These are phyloP conservation scores for Aureobasidium sp. DNA, from an alignment of 2,329 filamentous ascomycete genomes.

Conservation along the genomic window DNA sequence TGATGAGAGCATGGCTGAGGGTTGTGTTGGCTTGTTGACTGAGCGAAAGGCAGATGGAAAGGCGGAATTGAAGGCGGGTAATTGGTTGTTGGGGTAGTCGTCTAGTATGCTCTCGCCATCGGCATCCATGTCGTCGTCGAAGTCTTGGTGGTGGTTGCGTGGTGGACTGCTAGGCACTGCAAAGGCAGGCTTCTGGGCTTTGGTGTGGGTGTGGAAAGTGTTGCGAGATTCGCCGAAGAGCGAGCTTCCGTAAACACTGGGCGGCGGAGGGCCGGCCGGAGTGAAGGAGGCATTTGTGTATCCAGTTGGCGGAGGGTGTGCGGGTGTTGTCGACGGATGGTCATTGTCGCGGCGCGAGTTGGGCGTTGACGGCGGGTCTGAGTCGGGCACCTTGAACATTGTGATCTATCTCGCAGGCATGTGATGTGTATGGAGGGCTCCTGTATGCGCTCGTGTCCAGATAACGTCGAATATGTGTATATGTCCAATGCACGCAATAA, in stretches of 20 bases:
- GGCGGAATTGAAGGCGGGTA: background rate
- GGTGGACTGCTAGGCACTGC: conserved; percentile 34
- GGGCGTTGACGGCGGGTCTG: conserved; percentile 16
- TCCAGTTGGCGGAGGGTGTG: conserved; percentile 28
- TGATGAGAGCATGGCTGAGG: conserved; percentile 18
- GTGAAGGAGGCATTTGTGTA: conserved; percentile 29
- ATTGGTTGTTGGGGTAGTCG: background rate
- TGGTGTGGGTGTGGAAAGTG: conserved; percentile 20
- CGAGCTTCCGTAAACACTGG: conserved; percentile 30
- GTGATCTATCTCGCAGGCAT: background rate
- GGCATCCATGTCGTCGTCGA: conserved; percentile 27
- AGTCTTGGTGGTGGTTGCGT: conserved; percentile 15
- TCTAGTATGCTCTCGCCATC: conserved; percentile 19
- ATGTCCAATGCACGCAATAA: background rate
- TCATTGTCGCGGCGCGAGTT: conserved; percentile 17
- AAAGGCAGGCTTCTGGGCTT: conserved; percentile 21
- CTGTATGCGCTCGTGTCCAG: background rate
- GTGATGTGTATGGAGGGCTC: background rate
- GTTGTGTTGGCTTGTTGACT: background rate
- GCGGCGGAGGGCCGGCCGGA: conserved; percentile 29
- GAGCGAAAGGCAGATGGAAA: conserved; percentile 1
- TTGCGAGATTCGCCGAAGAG: conserved; percentile 23
- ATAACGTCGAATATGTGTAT: background rate
- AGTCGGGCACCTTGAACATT: conserved; percentile 18
- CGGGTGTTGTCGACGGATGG: conserved; percentile 31